Conservation (phyloP, 331 rosid species). For the Quercus tomentella region DNA sequence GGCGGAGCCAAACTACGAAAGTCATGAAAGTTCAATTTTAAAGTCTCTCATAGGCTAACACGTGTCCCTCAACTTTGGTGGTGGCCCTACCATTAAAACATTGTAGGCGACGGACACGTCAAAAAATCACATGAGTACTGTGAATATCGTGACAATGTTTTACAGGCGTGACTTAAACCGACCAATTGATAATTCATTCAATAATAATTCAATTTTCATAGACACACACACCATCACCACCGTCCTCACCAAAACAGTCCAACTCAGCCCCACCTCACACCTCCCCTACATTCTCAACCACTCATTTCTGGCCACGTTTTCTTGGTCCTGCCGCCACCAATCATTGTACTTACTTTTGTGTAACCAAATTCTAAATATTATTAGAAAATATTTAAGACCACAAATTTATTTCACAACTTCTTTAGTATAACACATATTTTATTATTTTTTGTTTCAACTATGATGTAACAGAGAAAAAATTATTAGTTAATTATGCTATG, state of each 20-base stretch:
- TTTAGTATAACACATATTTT: accelerated
- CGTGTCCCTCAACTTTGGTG: background rate
- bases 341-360: background rate
- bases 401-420: accelerated
- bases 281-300: conserved; percentile 9
- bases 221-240: conserved; percentile 9
- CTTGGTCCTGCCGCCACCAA: background rate
- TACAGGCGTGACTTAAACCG: conserved; percentile 8
- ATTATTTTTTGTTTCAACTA: accelerated
- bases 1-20: background rate
- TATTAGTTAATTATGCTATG: too few relatives aligned
- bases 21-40: background rate
- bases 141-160: background rate
- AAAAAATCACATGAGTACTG: background rate
- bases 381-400: too few relatives aligned
- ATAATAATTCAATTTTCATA: background rate
- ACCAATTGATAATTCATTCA: conserved; percentile 1
- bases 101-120: background rate
- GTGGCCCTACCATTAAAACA: background rate
- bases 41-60: background rate
- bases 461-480: accelerated
- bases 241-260: conserved; percentile 17
- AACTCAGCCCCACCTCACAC: background rate
- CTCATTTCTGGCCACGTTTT: conserved; percentile 16
- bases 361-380: too few relatives aligned